Evolutionary conservation across 1,284 basidiomycete species (phyloP), one percentile per base, ranked within the genome.

Genomic region (Gymnopus androsaceus): DNA sequence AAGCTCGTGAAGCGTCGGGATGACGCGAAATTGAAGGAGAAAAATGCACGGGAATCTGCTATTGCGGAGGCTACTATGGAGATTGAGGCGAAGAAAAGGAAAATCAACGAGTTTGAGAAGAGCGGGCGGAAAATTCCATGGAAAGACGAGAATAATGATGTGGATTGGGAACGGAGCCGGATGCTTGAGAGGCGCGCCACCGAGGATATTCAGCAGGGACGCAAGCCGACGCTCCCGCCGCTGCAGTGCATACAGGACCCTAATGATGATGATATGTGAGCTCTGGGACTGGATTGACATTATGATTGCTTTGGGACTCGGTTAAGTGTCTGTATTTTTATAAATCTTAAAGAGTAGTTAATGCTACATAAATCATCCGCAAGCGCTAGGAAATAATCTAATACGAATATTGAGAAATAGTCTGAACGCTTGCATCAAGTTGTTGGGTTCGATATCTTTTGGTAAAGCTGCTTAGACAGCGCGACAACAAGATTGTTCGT

Each of bases 171-270:
- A 36, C 27, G 53, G 15, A 59, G 57, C 36, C 11, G 52, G 49
- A 47, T 47, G 36, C 34, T 51, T 46, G 25, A 51, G 25, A 44
- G 42, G 19, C 28, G 37, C n/a, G 48, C 51, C 8, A 41, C 38
- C 25, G 54, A 59, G 19, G 53, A 55, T 42, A 27, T 52, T 4
- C 37, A 38, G 21, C 34, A 27, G 19, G 57, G 57, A 36, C 40
- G 50, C 49, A 59, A 50, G 28, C 41, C 54, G 23, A 51, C 37
- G 14, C 42, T 59, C 37, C 57, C 57, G 19, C n/a, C 19, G 31
- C 27, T 56, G 33, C 21, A 38, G 5, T 56, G 54, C 25, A 33
- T 45, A 19, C 38, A 52, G 28, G 25, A 40, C 15, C 15, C n/a
- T 9, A n/a, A 44, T 44, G 27, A 48, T 15, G 33, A 48, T 23